Evolutionary conservation across 305 asterid species (phyloP), one percentile per base, ranked within the genome.

Genomic region (Ajuga reptans): DNA sequence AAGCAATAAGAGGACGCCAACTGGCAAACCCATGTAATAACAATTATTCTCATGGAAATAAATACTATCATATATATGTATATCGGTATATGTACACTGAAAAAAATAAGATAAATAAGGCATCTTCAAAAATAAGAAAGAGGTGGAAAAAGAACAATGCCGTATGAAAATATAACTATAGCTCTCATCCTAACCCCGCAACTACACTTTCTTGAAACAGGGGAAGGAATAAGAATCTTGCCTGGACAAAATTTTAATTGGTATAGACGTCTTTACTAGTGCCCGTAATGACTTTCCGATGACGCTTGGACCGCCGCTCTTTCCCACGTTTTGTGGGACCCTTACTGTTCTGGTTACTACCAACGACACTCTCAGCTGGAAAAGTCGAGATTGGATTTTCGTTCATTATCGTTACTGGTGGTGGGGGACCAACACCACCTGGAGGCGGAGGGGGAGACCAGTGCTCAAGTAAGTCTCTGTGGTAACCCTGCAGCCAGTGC

Each of bases 401-500:
- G 33, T 45, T 55, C 18, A 17, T n/a, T 62, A 12, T 15, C 9
- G 69, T 42, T 45, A 72, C 4, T 9, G 85, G 83, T 11, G 89
- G 82, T 31, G 84, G 82, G 64, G 87, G 91, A 71, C 75, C 82
- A 65, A 72, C 36, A 33, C 61, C 78, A 47, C 12, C 63, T 2
- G 75, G 81, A 16, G 83, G 86, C 31, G 83, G 82, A 21, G 90
- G 89, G 15, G 89, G 80, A 27, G 82, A 37, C 80, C 80, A 69
- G 57, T 64, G 85, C 83, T 81, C 92, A 9, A 89, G 86, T 72
- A 86, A 36, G 49, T 87, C 95, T 74, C 91, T 76, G 69, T 91
- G 96, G 76, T 91, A 89, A 63, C 93, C 96, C 98, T 91, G 86
- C n/a, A n/a, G n/a, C 77, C 3, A 72, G 66, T 5, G 27, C 14